These are phyloP conservation scores for Incumbomyces lentus DNA, from an alignment of 2,329 filamentous ascomycete species.

Conservation along the genomic window DNA sequence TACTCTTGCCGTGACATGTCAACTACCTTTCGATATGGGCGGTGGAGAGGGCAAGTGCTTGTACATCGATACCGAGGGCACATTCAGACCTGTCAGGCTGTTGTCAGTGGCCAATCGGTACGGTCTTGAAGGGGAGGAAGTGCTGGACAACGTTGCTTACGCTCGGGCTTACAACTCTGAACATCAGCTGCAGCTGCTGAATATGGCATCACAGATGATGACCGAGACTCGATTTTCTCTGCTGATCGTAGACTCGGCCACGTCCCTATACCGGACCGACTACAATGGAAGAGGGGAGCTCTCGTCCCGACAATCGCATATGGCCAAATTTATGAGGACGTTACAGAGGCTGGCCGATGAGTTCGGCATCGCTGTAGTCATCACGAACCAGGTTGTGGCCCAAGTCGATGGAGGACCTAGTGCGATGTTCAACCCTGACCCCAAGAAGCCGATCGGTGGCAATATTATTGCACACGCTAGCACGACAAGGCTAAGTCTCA, in stretches of 20 bases:
- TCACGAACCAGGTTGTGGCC: conserved; percentile 96
- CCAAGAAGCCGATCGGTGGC: conserved; percentile 96
- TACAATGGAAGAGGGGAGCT: conserved; percentile 95
- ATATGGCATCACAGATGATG: conserved; percentile 97
- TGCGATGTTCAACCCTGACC: conserved; percentile 98
- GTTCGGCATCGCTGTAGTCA: conserved; percentile 96
- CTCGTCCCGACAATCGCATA: conserved; percentile 66
- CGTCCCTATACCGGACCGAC: conserved; percentile 88
- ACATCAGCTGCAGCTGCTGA: conserved; percentile 87
- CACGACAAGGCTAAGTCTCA: conserved; percentile 85
- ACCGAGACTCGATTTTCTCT: conserved; percentile 96
- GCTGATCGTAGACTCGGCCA: conserved; percentile 91
- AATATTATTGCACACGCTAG: conserved; percentile 98
- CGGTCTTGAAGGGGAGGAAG: conserved; percentile 90
- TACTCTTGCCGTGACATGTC: conserved; percentile 95
- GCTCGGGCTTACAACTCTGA: conserved; percentile 97
- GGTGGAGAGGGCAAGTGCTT: conserved; percentile 96
- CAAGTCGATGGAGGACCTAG: conserved; percentile 94
- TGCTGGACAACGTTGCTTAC: conserved; percentile 96
- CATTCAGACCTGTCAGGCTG: conserved; percentile 83
- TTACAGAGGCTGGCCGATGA: conserved; percentile 48
- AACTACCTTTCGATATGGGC: conserved; percentile 96
- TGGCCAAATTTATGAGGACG: conserved; percentile 40
- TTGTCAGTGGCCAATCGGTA: conserved; percentile 89
- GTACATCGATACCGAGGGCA: conserved; percentile 97